These are phyloP conservation scores for Ogataea henricii DNA, from an alignment of 805 yeast genomes.

Conservation along the genomic window DNA sequence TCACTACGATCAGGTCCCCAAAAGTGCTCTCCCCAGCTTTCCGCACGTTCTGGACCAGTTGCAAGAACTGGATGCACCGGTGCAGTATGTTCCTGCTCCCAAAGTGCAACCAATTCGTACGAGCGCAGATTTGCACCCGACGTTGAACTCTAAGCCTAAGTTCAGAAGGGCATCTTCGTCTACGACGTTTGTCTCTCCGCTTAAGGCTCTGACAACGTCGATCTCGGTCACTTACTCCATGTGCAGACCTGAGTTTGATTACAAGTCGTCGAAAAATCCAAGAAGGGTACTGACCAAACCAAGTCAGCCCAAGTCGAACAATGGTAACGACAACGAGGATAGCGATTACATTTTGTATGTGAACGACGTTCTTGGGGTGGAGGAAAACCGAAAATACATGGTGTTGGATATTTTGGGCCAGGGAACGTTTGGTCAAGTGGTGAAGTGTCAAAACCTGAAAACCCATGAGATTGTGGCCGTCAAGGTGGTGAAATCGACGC, in stretches of 20 bases:
- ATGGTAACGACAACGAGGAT: constrained; percentile 85
- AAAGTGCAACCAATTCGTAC: constrained; percentile 43
- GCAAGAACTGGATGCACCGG: constrained; percentile 5
- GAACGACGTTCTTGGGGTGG: constrained; percentile 86
- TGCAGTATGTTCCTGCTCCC: constrained; percentile 43
- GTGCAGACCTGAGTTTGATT: constrained; percentile 83
- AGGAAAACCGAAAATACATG: constrained; percentile 81
- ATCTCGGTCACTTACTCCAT: constrained; percentile 78
- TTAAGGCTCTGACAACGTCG: constrained; percentile 74
- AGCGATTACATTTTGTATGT: constrained; percentile 92
- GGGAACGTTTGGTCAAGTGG: constrained; percentile 98
- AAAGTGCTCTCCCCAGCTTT: constrained; percentile 19
- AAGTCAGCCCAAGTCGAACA: constrained; percentile 74
- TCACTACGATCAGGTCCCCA: constrained; percentile 16
- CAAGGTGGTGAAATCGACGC: constrained; percentile 88
- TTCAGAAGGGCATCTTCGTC: constrained; percentile 69
- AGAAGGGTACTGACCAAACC: constrained; percentile 92
- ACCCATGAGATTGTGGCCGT: constrained; percentile 92
- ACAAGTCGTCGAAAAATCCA: constrained; percentile 84
- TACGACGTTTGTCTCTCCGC: constrained; percentile 71
- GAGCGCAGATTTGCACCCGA: constrained; percentile 60
- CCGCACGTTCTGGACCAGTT: constrained; percentile 8
- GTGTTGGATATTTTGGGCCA: constrained; percentile 91
- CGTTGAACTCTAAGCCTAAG: constrained; percentile 61
- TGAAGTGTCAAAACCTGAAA: constrained; percentile 75